Evolutionary conservation across 202 grass and related monocot genomes (phyloP), one percentile per base, ranked within the genome.

Genomic region (Elaeis oleifera): DNA sequence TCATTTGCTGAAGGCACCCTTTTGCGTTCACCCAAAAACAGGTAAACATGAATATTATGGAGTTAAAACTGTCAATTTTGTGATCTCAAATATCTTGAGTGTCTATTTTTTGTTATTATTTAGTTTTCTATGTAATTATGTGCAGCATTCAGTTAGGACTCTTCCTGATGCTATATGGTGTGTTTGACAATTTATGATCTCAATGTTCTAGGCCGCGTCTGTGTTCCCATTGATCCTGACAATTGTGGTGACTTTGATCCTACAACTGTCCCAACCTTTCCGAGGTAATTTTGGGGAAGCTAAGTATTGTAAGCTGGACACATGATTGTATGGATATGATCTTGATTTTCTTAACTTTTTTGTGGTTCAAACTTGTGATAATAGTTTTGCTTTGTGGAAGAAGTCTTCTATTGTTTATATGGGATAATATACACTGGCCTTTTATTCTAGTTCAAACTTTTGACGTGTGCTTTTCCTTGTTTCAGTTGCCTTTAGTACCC

Each of bases 1-100:
- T 51, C 92, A 96, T 77, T 89, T 96, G 65, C 80, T 96, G 18
- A 95, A 95, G 72, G 89, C 84, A 3, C 89, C 84, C 49, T 95
- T 95, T 60, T 95, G 84, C 21, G 76, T 96, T 58, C 92, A 96
- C 50, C 87, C 92, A 17, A 90, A 85, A 66, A 96, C 87, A 80
- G 87, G 92, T 96, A 76, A 58, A 16, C 5, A 16, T 39, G 7
- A 56, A 39, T 36, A 6, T 3, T 36, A 44, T 39, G 29, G 28
- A 36, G 23, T 9, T 23, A 68, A 16, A 1, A 6, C 3, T 5
- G 23, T 1, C 24, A 19, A 39, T 16, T 54, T 29, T 28, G 36
- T 54, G 29, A 18, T 54, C 14, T 29, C 6, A 6, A 4, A 16
- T 64, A 15, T 15, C 3, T 23, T 7, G 9, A 23, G 11, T 24